Evolutionary conservation across 352 stramenopile genomes (phyloP).

Genomic region (Phytophthora sansomeana): DNA sequence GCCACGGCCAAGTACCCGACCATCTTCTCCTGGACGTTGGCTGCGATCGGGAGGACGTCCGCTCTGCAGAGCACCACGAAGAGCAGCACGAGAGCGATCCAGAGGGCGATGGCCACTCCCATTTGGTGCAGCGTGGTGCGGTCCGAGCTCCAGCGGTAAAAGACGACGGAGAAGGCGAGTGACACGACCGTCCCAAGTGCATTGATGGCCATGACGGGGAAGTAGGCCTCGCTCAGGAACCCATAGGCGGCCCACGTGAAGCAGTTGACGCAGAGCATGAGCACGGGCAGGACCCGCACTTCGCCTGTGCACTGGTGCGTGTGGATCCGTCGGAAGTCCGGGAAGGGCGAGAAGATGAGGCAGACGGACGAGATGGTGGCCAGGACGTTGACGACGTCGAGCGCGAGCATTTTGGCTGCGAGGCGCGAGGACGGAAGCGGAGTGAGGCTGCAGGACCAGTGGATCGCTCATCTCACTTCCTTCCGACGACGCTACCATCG

Average conservation of each 20-base stretch:
- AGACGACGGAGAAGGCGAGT: slow-evolving; percentile 35
- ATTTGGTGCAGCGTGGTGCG: slow-evolving; percentile 28
- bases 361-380: slow-evolving; percentile 35
- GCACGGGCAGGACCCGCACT: slow-evolving; percentile 37
- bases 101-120: slow-evolving; percentile 1
- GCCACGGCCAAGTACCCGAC: slow-evolving; percentile 38
- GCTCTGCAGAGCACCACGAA: slow-evolving; percentile 30
- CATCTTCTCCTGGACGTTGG: slow-evolving; percentile 33
- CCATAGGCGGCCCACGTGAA: slow-evolving; percentile 41
- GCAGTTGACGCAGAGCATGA: slow-evolving; percentile 44
- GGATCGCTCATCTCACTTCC: slow-evolving; percentile 33
- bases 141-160: slow-evolving; percentile 39
- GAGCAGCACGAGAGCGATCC: slow-evolving; percentile 17
- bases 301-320: slow-evolving; percentile 35
- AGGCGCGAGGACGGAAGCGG: not conserved
- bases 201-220: slow-evolving; percentile 43
- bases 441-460: slow-evolving; percentile 20
- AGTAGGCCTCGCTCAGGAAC: slow-evolving; percentile 33
- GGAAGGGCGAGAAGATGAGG: slow-evolving; percentile 37
- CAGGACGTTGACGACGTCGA: slow-evolving; percentile 30
- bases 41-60: slow-evolving; percentile 14
- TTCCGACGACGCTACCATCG: slow-evolving; percentile 13
- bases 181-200: slow-evolving; percentile 38
- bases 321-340: slow-evolving; percentile 44
- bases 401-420: slow-evolving; percentile 19